Base-by-base conservation (phyloP, 257 asterid species). In the Craterostigma plantagineum region DNA sequence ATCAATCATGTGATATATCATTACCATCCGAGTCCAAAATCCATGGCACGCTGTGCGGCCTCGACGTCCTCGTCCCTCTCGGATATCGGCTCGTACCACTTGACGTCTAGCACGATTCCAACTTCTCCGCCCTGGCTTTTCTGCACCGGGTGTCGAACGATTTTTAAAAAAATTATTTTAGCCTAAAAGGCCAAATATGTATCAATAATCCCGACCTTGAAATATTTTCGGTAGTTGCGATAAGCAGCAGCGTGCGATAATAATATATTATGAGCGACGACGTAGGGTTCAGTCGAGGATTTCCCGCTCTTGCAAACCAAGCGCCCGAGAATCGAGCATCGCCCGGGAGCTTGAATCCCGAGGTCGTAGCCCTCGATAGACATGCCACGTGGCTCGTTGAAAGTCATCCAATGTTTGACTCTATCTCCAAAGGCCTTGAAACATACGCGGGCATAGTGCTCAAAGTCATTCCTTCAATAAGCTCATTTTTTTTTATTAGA, bases 281-380 rank as follows among this genome's bases (percentile, higher is more conserved):
- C 16, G 38, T 84, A 84, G 34, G 93, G 93, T 48, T 84, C 95
- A 9, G 58, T 64, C 0, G 85, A 70, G 3, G 95, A 84, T 27
- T 79, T 65, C 50, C 93, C 95, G n/a, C 16, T 50, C 55, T 61
- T 70, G 62, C 95, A 84, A 39, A 76, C 42, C 9, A 64, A 35
- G 62, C 76, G 87, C 43, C 83, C 82, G 10, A 73, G 58, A 50
- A 84, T 57, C 1, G 93, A 84, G 55, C 95, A 84, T 63, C 95
- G 68, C 10, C 95, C 95, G 0, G 93, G 95, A 16, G 95, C 95
- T 69, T 84, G 93, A 60, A 84, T 46, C 7, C 95, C 93, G 1
- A 58, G 54, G 48, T 76, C 84, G 41, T 73, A 74, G 18, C 95
- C 93, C 66, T 66, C 75, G 58, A 84, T 79, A 12, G 93, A 68